These are phyloP conservation scores for Pichia pseudocactophila DNA, from an alignment of 805 yeast genomes.

Conservation along the genomic window DNA sequence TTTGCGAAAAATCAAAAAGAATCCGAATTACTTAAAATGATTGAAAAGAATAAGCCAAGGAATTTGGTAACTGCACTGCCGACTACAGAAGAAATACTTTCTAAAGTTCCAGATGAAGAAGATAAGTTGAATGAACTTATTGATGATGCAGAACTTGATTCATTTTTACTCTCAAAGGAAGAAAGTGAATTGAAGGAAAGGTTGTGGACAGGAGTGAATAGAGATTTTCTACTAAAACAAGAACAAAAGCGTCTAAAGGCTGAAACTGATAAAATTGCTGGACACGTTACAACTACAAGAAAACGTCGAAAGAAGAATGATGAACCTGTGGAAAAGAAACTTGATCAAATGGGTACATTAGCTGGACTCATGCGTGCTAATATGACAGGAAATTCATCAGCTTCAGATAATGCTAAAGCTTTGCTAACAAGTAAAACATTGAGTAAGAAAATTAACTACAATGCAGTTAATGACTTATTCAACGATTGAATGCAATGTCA, in stretches of 20 bases:
- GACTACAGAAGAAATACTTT: slow-evolving; percentile 45
- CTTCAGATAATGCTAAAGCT: slow-evolving; percentile 72
- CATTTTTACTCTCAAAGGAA: slow-evolving; percentile 52
- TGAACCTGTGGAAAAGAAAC: slow-evolving; percentile 16
- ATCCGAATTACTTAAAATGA: slow-evolving; percentile 23
- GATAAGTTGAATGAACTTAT: slow-evolving; percentile 51
- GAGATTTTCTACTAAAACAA: slow-evolving; percentile 76
- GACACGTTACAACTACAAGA: slow-evolving; percentile 49
- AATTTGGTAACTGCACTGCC: slow-evolving; percentile 49
- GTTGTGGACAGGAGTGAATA: slow-evolving; percentile 85
- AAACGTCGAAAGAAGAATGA: slow-evolving; percentile 34
- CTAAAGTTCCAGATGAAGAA: slow-evolving; percentile 48
- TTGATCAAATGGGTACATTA: slow-evolving; percentile 15
- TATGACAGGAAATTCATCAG: slow-evolving; percentile 42
- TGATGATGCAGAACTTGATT: slow-evolving; percentile 73
- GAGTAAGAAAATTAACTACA: slow-evolving; percentile 86
- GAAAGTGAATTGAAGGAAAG: slow-evolving; percentile 70
- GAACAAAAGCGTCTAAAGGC: slow-evolving; percentile 74
- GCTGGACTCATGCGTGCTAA: slow-evolving; percentile 32
- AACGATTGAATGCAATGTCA: slow-evolving; percentile 16
- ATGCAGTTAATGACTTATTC: slow-evolving; percentile 54
- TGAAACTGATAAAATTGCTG: slow-evolving; percentile 83
- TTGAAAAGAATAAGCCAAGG: slow-evolving; percentile 41
- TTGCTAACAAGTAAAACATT: slow-evolving; percentile 69
- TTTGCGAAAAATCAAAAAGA: slow-evolving; percentile 16